Evolutionary conservation across 192 early-diverging fungal genomes (phyloP).

Genomic region (Rhizophlyctis rosea): DNA sequence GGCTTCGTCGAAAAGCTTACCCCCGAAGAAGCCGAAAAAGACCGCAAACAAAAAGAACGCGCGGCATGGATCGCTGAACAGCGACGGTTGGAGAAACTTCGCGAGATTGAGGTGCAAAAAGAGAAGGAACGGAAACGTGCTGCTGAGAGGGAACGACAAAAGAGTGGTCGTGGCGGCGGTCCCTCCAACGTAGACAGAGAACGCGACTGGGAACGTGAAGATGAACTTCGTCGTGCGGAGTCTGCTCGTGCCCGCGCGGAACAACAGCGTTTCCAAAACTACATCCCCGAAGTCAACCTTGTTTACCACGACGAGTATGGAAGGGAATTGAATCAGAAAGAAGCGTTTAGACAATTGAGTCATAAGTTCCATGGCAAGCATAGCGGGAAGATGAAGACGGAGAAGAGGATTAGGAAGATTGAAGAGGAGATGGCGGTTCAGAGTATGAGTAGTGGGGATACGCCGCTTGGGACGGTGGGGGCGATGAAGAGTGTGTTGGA

Average conservation of each 20-base stretch:
- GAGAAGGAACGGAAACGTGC: constrained; percentile 62
- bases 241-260: constrained; percentile 35
- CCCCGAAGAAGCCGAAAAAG: constrained; percentile 65
- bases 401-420: constrained; percentile 77
- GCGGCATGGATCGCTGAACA: constrained; percentile 73
- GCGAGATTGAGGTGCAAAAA: constrained; percentile 62
- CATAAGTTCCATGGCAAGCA: constrained; percentile 96
- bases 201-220: constrained; percentile 38
- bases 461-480: constrained; percentile 71
- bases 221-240: constrained; percentile 34
- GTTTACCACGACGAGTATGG: constrained; percentile 92
- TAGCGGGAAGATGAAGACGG: constrained; percentile 91
- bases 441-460: constrained; percentile 70
- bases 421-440: constrained; percentile 77
- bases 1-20: constrained; percentile 63
- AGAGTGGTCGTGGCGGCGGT: constrained; percentile 43
- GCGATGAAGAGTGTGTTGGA: constrained; percentile 71
- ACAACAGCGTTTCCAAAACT: constrained; percentile 79
- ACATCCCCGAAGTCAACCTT: constrained; percentile 85
- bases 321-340: constrained; percentile 74
- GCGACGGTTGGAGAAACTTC: constrained; percentile 41
- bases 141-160: constrained; percentile 40
- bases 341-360: constrained; percentile 87
- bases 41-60: constrained; percentile 57
- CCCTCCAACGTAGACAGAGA: constrained; percentile 66